A percentile compares a stretch with the other conserved stretches of the same genome.
Conservation (phyloP, 805 yeast species). For the Tetrapisispora namnaoensis region DNA sequence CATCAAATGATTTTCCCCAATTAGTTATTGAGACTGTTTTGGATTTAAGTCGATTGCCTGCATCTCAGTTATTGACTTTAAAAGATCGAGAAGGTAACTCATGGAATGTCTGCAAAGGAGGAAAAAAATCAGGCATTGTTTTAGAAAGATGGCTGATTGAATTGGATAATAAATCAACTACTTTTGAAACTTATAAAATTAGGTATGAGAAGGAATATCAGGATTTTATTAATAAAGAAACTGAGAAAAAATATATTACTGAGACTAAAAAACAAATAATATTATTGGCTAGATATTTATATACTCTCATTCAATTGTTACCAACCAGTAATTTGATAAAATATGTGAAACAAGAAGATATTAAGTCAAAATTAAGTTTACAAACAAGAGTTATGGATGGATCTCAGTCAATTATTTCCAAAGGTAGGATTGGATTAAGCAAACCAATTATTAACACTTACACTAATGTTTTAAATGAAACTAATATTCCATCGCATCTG, state of each 20-base stretch:
- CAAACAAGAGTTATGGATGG: conserved; percentile 67
- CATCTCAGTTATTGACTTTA: conserved; percentile 50
- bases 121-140: conserved; percentile 73
- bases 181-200: conserved; percentile 29
- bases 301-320: conserved; percentile 53
- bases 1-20: conserved; percentile 46
- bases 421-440: conserved; percentile 78
- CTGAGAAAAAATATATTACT: conserved; percentile 17
- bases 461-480: conserved; percentile 26
- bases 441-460: conserved; percentile 43
- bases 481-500: conserved; percentile 40
- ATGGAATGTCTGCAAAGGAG: conserved; percentile 52
- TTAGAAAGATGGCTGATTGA: conserved; percentile 90
- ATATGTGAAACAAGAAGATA: conserved; percentile 27
- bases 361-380: conserved; percentile 21
- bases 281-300: conserved; percentile 62
- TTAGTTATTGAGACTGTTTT: conserved; percentile 76
- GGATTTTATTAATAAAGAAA: conserved; percentile 10
- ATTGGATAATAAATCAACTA: conserved; percentile 38
- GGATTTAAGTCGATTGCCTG: conserved; percentile 49
- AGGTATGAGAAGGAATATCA: not conserved
- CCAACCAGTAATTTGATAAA: conserved; percentile 60
- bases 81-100: conserved; percentile 43
- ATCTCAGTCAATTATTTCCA: conserved; percentile 62
- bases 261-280: conserved; percentile 65